Evolutionary conservation across 345 rosid genomes (phyloP), one percentile per base, ranked within the genome.

Genomic region (Acer yangbiense): DNA sequence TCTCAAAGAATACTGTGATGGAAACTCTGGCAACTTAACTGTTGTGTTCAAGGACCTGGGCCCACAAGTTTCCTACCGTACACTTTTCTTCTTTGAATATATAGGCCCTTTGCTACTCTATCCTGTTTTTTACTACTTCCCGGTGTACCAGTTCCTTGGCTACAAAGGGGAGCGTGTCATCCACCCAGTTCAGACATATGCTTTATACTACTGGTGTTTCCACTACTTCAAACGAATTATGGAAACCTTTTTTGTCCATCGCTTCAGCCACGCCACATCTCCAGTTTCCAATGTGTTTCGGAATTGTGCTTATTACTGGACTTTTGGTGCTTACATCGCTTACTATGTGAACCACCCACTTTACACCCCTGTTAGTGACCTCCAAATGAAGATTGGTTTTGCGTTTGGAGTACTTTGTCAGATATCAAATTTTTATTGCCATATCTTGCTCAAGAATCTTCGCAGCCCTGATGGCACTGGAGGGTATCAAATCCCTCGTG

Each of bases 311-410:
- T 96, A 96, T 66, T 96, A 96, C 75, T 96, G 99, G 99, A 86
- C 87, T 35, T 96, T 96, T 74, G 98, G 99, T 73, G 81, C 84
- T 64, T 92, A 83, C 84, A 85, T 96, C 65, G 99, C 99, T n/a
- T 96, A 92, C 77, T 90, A 91, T 48, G 91, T 96, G 63, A 96
- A 96, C 85, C 98, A 96, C 83, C 98, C 98, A 0, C 90, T 91
- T 67, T 96, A 96, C 87, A 92, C 98, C 48, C 97, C 99, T 2
- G 95, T 91, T 61, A 79, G 92, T 78, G 95, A 94, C 78, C 91
- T 88, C 79, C 98, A 92, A 79, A 90, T 90, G 97, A 96, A 91
- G 90, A 92, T 94, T 60, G 99, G 99, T n/a, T 94, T 96, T 44
- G 95, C 85, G 63, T 83, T 96, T 82, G 97, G 97, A 74, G 65